These are phyloP conservation scores for Candida ascalaphidarum DNA, from an alignment of 805 yeast genomes.

Conservation along the genomic window DNA sequence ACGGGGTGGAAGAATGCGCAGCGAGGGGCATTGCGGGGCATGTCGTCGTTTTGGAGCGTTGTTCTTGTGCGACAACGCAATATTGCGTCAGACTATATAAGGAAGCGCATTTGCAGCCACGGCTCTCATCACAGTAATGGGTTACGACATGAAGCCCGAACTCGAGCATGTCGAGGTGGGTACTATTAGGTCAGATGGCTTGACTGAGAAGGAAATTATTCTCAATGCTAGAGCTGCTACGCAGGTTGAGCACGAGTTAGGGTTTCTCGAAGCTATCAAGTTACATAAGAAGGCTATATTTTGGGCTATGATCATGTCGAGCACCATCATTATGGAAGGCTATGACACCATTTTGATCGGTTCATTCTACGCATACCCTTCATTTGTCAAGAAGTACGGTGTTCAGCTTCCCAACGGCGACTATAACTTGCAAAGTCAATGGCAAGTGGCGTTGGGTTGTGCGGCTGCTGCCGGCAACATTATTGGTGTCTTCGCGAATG, in stretches of 20 bases:
- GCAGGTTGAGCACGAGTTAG: slow-evolving; percentile 10
- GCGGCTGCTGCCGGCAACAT: slow-evolving; percentile 6
- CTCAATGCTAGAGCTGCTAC: slow-evolving; percentile 12
- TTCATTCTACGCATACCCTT: slow-evolving; percentile 5
- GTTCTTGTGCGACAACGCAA: too few species aligned
- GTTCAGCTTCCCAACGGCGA: slow-evolving; percentile 1
- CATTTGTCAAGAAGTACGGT: slow-evolving; percentile 4
- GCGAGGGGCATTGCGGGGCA: too few species aligned
- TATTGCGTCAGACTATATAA: too few species aligned
- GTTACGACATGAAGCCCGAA: not conserved
- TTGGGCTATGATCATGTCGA: slow-evolving; percentile 4
- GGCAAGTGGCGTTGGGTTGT: slow-evolving; percentile 14
- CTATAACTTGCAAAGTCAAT: slow-evolving; percentile 3
- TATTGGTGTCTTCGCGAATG: slow-evolving; percentile 18
- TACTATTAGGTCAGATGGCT: not conserved
- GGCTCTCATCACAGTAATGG: too few species aligned
- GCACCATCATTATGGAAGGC: slow-evolving; percentile 6
- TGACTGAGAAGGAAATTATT: slow-evolving; percentile 3
- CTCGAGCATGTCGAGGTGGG: slow-evolving; percentile 1
- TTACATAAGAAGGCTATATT: slow-evolving; percentile 5
- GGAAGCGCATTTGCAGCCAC: too few species aligned
- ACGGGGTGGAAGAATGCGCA: too few species aligned
- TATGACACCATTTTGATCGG: slow-evolving; percentile 5
- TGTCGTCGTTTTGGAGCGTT: too few species aligned
- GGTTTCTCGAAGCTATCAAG: slow-evolving; percentile 5